These are phyloP conservation scores for Bacidia rubella DNA, from an alignment of 495 filamentous ascomycete species.

Conservation along the genomic window DNA sequence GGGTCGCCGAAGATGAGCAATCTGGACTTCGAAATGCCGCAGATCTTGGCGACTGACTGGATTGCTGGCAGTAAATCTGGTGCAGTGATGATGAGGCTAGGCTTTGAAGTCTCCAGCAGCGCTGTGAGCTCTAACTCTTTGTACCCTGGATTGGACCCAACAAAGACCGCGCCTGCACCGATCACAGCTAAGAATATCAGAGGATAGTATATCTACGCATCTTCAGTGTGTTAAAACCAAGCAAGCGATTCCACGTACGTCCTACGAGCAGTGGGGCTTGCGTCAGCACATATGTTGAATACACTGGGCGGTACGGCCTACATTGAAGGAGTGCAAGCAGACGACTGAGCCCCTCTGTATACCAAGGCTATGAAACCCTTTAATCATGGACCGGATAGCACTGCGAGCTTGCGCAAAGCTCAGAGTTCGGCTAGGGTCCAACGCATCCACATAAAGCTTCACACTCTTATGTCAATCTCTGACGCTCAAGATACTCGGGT, in stretches of 20 bases:
- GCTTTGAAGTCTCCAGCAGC: slow-evolving; percentile 25
- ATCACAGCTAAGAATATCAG: slow-evolving; percentile 22
- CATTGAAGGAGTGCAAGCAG: slow-evolving; percentile 46
- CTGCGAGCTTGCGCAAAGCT: slow-evolving; percentile 35
- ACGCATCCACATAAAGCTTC: slow-evolving; percentile 40
- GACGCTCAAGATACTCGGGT: background rate
- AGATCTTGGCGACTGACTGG: slow-evolving; percentile 30
- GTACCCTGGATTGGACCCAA: slow-evolving; percentile 26
- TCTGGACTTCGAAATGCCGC: slow-evolving; percentile 24
- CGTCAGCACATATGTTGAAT: no score
- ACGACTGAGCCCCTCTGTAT: slow-evolving; percentile 38
- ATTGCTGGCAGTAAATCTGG: slow-evolving; percentile 34
- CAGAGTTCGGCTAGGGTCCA: slow-evolving; percentile 33
- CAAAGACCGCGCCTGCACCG: slow-evolving; percentile 24
- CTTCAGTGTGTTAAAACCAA: no score
- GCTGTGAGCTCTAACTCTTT: slow-evolving; percentile 27
- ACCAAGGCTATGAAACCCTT: slow-evolving; percentile 36
- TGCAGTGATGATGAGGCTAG: slow-evolving; percentile 30
- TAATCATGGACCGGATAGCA: slow-evolving; percentile 33
- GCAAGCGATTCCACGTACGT: no score
- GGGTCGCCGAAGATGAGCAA: slow-evolving; percentile 31
- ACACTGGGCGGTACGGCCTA: no score
- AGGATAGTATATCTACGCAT: slow-evolving; percentile 19
- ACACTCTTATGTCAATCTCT: background rate
- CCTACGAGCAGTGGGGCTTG: background rate